Conservation (phyloP, 768 basidiomycete species). For the Porphyrellus cyaneotinctus region DNA sequence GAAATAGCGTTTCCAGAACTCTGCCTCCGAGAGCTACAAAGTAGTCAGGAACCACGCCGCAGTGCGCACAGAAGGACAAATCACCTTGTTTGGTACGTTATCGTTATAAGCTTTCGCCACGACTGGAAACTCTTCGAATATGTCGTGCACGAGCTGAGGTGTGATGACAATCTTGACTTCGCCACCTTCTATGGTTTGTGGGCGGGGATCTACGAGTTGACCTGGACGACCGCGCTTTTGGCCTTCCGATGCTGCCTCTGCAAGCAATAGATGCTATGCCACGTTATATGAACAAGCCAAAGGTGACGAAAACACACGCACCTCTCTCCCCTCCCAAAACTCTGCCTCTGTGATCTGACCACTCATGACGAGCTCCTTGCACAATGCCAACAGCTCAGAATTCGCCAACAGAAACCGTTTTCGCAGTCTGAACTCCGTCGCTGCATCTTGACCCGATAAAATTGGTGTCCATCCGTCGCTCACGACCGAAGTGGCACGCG, state of each 20-base stretch:
- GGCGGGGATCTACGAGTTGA: slow-evolving; percentile 83
- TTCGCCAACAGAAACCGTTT: slow-evolving; percentile 77
- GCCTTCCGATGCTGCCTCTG: slow-evolving; percentile 67
- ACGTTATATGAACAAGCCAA: neutral
- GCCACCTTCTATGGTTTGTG: slow-evolving; percentile 76
- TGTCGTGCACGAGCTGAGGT: slow-evolving; percentile 88
- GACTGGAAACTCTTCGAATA: slow-evolving; percentile 97
- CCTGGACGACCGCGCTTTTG: slow-evolving; percentile 79
- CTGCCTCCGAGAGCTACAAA: slow-evolving; percentile 77
- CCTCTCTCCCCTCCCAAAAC: slow-evolving; percentile 97
- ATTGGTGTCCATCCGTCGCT: slow-evolving; percentile 52
- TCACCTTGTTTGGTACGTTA: slow-evolving; percentile 84
- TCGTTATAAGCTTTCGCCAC: slow-evolving; percentile 90
- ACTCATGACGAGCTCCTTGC: slow-evolving; percentile 82
- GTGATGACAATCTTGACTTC: slow-evolving; percentile 89
- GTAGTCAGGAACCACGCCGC: slow-evolving; percentile 2
- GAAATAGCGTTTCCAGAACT: slow-evolving; percentile 98
- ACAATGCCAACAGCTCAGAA: slow-evolving; percentile 73
- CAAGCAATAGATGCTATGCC: slow-evolving; percentile 65
- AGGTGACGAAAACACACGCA: slow-evolving; percentile 28
- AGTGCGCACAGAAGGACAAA: neutral
- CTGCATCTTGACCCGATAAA: slow-evolving; percentile 54
- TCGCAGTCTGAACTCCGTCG: slow-evolving; percentile 66
- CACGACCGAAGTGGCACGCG: slow-evolving; percentile 60
- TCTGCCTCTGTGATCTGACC: slow-evolving; percentile 88